phyloP scores from a whole-genome alignment of 2,329 filamentous ascomycete genomes.

The Sporothrix brunneoviolacea region DNA sequence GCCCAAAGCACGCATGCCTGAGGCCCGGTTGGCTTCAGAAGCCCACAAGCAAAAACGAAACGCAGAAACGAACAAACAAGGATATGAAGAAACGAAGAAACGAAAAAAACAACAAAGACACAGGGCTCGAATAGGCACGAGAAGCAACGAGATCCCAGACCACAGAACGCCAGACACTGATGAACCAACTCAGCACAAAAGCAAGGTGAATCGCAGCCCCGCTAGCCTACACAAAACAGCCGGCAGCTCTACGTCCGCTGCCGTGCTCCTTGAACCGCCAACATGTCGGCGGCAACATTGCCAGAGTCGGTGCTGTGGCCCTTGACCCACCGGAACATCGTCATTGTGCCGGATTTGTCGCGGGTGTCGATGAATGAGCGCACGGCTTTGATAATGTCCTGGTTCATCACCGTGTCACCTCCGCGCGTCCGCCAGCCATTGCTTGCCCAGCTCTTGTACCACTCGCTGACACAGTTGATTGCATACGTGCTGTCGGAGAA shows the following conservation, averaged over 20 bases:
- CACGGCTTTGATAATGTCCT: conserved; percentile 72
- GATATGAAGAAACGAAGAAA: not conserved
- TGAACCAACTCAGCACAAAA: no score
- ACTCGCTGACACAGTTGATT: conserved; percentile 81
- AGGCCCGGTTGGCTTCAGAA: no score
- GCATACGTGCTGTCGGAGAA: conserved; percentile 86
- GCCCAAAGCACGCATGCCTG: no score
- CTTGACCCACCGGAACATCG: conserved; percentile 81
- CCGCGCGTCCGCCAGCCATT: conserved; percentile 71
- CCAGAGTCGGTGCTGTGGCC: conserved; percentile 68
- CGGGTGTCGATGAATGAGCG: conserved; percentile 65
- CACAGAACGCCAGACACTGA: no score
- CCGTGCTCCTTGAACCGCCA: conserved; percentile 63
- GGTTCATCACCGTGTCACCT: conserved; percentile 68
- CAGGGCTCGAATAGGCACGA: not conserved
- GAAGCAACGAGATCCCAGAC: not conserved
- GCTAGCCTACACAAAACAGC: no score
- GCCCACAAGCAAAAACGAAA: not conserved
- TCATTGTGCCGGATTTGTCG: conserved; percentile 51
- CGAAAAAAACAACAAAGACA: not conserved
- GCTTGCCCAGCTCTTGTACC: conserved; percentile 70
- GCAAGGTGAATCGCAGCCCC: no score
- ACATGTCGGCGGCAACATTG: conserved; percentile 71
- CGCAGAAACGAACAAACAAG: not conserved
- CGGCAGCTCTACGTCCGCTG: conserved; percentile 8